phyloP scores from a whole-genome alignment of 495 filamentous ascomycete species.

The Hamigera avellanea region DNA sequence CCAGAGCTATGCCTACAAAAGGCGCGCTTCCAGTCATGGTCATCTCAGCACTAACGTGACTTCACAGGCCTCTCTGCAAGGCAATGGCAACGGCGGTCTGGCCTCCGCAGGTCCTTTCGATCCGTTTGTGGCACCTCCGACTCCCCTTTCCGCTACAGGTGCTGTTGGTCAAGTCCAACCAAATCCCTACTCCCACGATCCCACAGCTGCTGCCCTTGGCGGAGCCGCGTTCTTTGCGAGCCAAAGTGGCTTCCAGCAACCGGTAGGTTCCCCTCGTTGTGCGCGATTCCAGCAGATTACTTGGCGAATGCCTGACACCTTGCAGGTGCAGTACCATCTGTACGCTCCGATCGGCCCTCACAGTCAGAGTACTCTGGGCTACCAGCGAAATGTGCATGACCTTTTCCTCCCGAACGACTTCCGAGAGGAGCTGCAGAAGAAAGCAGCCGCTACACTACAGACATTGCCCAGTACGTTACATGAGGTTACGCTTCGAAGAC shows the following conservation, averaged over 20 bases:
- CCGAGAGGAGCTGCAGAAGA: slow-evolving; percentile 81
- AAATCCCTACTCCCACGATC: slow-evolving; percentile 58
- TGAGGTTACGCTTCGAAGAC: not conserved
- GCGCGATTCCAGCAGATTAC: not conserved
- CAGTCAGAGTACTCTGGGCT: slow-evolving; percentile 62
- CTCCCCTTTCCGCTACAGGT: slow-evolving; percentile 40
- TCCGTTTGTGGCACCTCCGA: slow-evolving; percentile 47
- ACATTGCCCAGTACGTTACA: slow-evolving; percentile 60
- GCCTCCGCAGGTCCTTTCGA: slow-evolving; percentile 34
- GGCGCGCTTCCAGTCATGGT: not conserved
- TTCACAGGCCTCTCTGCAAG: slow-evolving; percentile 26
- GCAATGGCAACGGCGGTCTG: slow-evolving; percentile 27
- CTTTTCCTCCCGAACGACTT: slow-evolving; percentile 80
- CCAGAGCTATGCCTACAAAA: not conserved
- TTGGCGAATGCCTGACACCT: slow-evolving; percentile 3
- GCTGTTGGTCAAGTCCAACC: slow-evolving; percentile 36
- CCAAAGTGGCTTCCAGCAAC: slow-evolving; percentile 49
- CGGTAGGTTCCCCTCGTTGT: slow-evolving; percentile 36
- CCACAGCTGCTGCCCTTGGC: slow-evolving; percentile 37
- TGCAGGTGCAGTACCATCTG: slow-evolving; percentile 75
- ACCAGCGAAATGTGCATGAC: slow-evolving; percentile 76
- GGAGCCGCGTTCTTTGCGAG: slow-evolving; percentile 43
- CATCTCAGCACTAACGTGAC: slow-evolving; percentile 12
- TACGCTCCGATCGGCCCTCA: slow-evolving; percentile 83
- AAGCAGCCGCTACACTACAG: slow-evolving; percentile 73